Evolutionary conservation across 345 rosid genomes (phyloP).

Genomic region (Sonneratia caseolaris): DNA sequence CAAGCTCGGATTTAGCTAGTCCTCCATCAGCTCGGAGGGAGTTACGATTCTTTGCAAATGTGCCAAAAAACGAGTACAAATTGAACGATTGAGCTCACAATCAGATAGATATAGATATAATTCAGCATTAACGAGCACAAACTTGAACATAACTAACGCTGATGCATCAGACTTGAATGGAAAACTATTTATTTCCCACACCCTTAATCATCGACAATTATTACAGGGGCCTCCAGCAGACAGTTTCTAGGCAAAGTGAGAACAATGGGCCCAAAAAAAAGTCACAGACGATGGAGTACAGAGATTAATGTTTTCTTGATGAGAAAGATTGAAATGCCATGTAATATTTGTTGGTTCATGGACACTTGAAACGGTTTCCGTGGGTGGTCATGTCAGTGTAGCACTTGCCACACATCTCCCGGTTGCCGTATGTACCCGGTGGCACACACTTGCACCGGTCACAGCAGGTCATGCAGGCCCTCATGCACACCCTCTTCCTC

Average conservation of each 20-base stretch:
- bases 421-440: constrained; percentile 85
- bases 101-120: neutral
- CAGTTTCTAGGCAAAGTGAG: neutral
- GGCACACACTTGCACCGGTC: constrained; percentile 91
- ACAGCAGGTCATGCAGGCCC: constrained; percentile 91
- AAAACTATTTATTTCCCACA: neutral
- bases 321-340: neutral
- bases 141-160: too few relatives aligned
- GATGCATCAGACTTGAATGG: neutral
- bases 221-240: neutral
- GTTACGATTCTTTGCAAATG: neutral
- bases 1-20: too few relatives aligned
- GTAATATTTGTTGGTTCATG: constrained; percentile 24
- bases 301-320: neutral
- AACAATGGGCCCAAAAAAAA: neutral
- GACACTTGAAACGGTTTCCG: constrained; percentile 57
- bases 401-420: constrained; percentile 75
- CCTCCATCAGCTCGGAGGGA: too few relatives aligned
- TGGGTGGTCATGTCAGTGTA: constrained; percentile 77
- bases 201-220: neutral
- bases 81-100: neutral
- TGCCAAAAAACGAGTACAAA: neutral
- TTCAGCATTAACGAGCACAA: neutral
- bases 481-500: constrained; percentile 44
- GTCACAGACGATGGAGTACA: neutral